Base-by-base conservation (phyloP, 2,329 filamentous ascomycete species). In the Monilinia laxa region DNA sequence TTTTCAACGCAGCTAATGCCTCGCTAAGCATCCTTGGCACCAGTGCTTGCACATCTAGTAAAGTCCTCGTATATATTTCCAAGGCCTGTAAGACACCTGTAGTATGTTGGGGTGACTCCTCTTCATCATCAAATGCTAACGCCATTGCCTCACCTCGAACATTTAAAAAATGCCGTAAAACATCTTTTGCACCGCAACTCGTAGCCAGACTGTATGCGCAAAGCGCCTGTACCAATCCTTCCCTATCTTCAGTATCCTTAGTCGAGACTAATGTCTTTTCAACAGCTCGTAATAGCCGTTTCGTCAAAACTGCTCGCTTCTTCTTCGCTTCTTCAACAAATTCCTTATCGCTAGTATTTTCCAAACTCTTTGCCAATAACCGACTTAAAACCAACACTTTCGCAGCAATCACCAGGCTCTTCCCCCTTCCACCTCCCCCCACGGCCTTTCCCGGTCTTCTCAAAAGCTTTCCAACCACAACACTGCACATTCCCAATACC, bases 141-240 rank as follows among this genome's bases (percentile, higher is more conserved):
- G 84, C 81, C 73, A 97, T 87, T 40, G 88, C 87, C 67, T 90
- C 85, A 52, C 85, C 84, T 55, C 94, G 84, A 10, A 93, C 84
- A 62, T 87, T 84, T 60, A 96, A 83, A 73, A 97, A 94, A 77
- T 95, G 88, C 10, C 86, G 82, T 64, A 97, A 78, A 0, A 92
- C 90, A 75, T 97, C 93, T 67, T 85, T 87, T 0, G 91, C 87
- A 0, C 92, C 90, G 0, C 90, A 92, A 73, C 87, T 96, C 3
- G 90, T 93, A 1, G 88, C 87, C 62, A 98, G 81, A 69, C 92
- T 93, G 76, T 93, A 93, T 0, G 93, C 93, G 66, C 88, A 90
- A 71, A 97, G 82, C 0, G 89, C 87, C 72, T 92, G 89, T 16
- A 94, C 80, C 20, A 95, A 82, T 42, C 76, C 78, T 4, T 80